Evolutionary conservation across 805 yeast genomes (phyloP).

Genomic region (Cyberlindnera mrakii): DNA sequence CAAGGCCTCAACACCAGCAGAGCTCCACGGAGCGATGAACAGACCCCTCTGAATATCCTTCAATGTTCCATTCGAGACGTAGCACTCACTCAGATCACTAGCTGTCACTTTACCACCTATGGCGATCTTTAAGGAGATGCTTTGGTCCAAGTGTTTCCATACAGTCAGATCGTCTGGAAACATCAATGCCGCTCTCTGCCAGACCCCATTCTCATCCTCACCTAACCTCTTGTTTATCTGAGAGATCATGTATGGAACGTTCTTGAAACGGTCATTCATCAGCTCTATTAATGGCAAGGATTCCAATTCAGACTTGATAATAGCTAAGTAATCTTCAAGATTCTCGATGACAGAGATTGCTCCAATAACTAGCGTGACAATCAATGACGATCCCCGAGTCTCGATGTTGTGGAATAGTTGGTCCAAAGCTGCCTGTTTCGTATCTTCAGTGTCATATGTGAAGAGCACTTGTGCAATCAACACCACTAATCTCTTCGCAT

Average conservation of each 20-base stretch:
- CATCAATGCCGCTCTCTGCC: slow-evolving; percentile 68
- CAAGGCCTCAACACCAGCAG: slow-evolving; percentile 25
- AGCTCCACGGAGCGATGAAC: slow-evolving; percentile 52
- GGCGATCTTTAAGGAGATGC: slow-evolving; percentile 56
- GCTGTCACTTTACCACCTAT: slow-evolving; percentile 46
- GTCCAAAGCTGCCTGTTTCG: slow-evolving; percentile 78
- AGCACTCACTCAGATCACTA: slow-evolving; percentile 44
- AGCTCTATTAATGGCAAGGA: slow-evolving; percentile 41
- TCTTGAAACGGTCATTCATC: slow-evolving; percentile 43
- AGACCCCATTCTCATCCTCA: slow-evolving; percentile 25
- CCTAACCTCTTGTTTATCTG: slow-evolving; percentile 42
- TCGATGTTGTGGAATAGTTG: slow-evolving; percentile 67
- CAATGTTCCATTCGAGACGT: slow-evolving; percentile 39
- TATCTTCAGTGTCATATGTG: slow-evolving; percentile 68
- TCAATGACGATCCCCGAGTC: slow-evolving; percentile 56
- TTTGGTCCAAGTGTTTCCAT: slow-evolving; percentile 61
- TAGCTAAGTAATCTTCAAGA: slow-evolving; percentile 49
- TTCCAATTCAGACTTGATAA: slow-evolving; percentile 61
- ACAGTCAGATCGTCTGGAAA: slow-evolving; percentile 65
- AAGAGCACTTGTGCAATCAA: slow-evolving; percentile 75
- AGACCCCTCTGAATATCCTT: slow-evolving; percentile 63
- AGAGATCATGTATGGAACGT: slow-evolving; percentile 53
- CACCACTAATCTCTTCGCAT: slow-evolving; percentile 61
- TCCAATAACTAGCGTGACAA: slow-evolving; percentile 69
- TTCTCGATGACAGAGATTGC: slow-evolving; percentile 68